These are phyloP conservation scores for Polytrichum commune DNA, from an alignment of 225 moss, liverwort and hornwort species.

Conservation along the genomic window DNA sequence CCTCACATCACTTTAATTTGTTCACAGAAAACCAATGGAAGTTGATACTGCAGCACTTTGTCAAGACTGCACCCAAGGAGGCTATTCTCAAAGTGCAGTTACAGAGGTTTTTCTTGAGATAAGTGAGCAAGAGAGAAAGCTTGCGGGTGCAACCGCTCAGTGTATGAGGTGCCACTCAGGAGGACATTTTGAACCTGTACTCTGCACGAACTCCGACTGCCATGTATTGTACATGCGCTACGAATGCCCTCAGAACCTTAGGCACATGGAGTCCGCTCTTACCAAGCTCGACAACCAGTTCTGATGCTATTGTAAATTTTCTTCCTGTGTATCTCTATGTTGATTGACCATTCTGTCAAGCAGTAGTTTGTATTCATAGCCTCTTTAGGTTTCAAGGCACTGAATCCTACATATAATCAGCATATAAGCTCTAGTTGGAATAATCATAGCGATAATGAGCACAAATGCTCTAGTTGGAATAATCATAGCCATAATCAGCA, in stretches of 20 bases:
- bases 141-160: conserved; percentile 34
- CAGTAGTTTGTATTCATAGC: too few species aligned
- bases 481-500: too few species aligned
- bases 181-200: conserved; percentile 46
- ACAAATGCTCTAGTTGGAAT: too few species aligned
- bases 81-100: conserved; percentile 42
- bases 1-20: background rate
- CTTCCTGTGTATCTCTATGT: too few species aligned
- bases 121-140: conserved; percentile 49
- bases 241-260: conserved; percentile 39
- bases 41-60: conserved; percentile 35
- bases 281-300: conserved; percentile 44
- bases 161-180: conserved; percentile 56
- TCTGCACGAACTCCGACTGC: conserved; percentile 54
- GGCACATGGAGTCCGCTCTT: conserved; percentile 31
- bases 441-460: too few species aligned
- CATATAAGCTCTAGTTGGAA: too few species aligned
- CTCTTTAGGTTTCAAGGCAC: too few species aligned
- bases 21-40: conserved; percentile 47
- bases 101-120: conserved; percentile 22
- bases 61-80: conserved; percentile 38
- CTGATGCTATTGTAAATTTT: too few species aligned
- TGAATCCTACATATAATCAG: too few species aligned
- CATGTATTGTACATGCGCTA: conserved; percentile 49
- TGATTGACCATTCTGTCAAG: too few species aligned